A percentile compares a stretch with the other conserved stretches of the same genome.
Evolutionary conservation across 1,284 basidiomycete species (phyloP).

Genomic region (Fomes fomentarius): DNA sequence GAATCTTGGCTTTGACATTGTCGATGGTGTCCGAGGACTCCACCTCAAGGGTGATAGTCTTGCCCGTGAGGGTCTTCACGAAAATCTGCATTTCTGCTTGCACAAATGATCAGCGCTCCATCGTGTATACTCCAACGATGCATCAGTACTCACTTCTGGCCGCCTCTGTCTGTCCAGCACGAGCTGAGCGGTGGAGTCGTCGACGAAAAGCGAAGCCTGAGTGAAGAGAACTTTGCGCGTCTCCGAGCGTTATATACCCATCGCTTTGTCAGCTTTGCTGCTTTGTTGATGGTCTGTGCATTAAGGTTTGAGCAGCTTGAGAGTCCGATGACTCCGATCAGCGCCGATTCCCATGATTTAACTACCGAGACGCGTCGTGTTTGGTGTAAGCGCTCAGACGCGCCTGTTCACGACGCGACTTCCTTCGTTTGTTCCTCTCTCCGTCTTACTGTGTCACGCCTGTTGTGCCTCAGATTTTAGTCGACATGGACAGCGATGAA

Average conservation of each 20-base stretch:
- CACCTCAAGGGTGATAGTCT: conserved; percentile 98
- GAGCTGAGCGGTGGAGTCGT: conserved; percentile 85
- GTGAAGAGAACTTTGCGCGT: conserved; percentile 11
- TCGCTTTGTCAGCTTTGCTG: conserved; percentile 26
- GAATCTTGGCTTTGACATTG: conserved; percentile 97
- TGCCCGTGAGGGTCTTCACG: conserved; percentile 98
- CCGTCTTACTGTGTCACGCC: not conserved
- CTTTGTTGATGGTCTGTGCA: conserved; percentile 51
- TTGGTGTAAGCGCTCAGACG: conserved; percentile 20
- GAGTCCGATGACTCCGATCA: conserved; percentile 12
- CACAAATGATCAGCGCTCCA: not conserved
- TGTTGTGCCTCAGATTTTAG: not conserved
- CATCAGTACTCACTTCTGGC: conserved; percentile 41
- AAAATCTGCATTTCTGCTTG: conserved; percentile 84
- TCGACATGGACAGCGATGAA: conserved; percentile 58
- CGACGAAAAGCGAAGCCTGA: conserved; percentile 66
- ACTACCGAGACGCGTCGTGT: conserved; percentile 28
- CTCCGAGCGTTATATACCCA: conserved; percentile 20
- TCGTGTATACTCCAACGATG: not conserved
- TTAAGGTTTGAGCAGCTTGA: conserved; percentile 21
- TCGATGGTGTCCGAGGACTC: conserved; percentile 97
- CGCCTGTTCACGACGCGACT: conserved; percentile 20
- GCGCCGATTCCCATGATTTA: conserved; percentile 23
- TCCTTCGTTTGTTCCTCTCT: not conserved
- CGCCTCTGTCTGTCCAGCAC: conserved; percentile 82